Evolutionary conservation across 129 eudicot genomes (phyloP).

Genomic region (Flaveria sonorensis): DNA sequence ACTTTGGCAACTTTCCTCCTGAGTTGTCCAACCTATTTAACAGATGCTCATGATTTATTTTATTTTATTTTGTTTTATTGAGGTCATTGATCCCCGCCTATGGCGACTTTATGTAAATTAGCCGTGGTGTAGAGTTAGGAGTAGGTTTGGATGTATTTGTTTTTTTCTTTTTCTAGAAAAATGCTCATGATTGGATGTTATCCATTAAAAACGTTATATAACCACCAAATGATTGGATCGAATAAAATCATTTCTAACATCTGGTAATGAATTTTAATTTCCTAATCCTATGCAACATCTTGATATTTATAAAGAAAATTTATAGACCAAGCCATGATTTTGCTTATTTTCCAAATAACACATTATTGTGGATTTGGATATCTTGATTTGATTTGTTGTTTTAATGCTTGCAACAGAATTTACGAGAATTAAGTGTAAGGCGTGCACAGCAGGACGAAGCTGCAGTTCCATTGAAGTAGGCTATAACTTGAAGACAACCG

Average conservation of each 20-base stretch:
- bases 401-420: constrained; percentile 39
- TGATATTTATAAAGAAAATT: background rate
- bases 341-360: background rate
- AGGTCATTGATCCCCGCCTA: too few relatives aligned
- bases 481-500: constrained; percentile 32
- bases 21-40: background rate
- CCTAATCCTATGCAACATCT: background rate
- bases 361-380: background rate
- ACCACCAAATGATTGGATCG: background rate
- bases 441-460: constrained; percentile 36
- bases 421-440: constrained; percentile 50
- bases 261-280: background rate
- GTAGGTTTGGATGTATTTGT: too few relatives aligned
- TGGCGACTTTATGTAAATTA: too few relatives aligned
- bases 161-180: background rate
- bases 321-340: background rate
- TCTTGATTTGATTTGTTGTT: constrained; percentile 19
- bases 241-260: background rate
- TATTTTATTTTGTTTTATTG: too few relatives aligned
- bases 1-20: background rate
- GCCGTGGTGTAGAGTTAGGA: too few relatives aligned
- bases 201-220: too few relatives aligned
- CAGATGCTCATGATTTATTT: background rate
- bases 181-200: background rate
- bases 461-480: constrained; percentile 24